Evolutionary conservation across 2,329 filamentous ascomycete species (phyloP).

Genomic region (Leptographium flavum): DNA sequence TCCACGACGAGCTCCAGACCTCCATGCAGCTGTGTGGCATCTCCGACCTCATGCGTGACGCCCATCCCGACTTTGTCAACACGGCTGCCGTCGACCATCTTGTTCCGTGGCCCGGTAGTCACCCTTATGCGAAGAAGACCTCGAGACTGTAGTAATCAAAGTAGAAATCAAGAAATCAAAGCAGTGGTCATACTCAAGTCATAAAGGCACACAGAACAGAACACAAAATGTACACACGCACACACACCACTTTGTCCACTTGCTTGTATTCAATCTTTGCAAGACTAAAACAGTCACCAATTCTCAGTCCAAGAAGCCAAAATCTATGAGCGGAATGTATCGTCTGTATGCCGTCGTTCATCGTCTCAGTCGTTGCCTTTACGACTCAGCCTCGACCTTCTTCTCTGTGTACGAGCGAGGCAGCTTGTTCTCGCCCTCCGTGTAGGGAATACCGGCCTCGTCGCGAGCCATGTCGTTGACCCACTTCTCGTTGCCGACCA

Average conservation of each 20-base stretch:
- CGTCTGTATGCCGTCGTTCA: not conserved
- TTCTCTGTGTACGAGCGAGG: slow-evolving; percentile 30
- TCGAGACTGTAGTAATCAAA: too few relatives aligned
- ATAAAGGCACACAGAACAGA: not conserved
- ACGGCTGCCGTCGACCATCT: slow-evolving; percentile 13
- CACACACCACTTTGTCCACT: too few relatives aligned
- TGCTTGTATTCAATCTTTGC: too few relatives aligned
- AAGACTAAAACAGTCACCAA: not conserved
- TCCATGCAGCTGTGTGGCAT: slow-evolving; percentile 21
- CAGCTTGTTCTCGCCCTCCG: slow-evolving; percentile 44
- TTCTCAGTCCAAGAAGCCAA: not conserved
- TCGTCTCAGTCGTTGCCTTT: not conserved
- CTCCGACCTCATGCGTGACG: slow-evolving; percentile 11
- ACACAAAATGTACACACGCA: not conserved
- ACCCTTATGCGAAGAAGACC: slow-evolving; percentile 9
- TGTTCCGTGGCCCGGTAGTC: slow-evolving; percentile 2
- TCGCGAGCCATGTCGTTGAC: slow-evolving; percentile 61
- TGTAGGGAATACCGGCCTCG: slow-evolving; percentile 45
- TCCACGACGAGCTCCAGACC: slow-evolving; percentile 22
- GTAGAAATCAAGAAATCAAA: not conserved
- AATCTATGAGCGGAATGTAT: not conserved
- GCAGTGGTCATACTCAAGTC: too few relatives aligned
- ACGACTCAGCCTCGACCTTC: slow-evolving; percentile 4
- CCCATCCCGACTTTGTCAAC: slow-evolving; percentile 12
- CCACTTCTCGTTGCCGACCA: slow-evolving; percentile 50